Evolutionary conservation across 2,329 filamentous ascomycete species (phyloP), one percentile per base, ranked within the genome.

Genomic region (Rhinocladiella mackenziei): DNA sequence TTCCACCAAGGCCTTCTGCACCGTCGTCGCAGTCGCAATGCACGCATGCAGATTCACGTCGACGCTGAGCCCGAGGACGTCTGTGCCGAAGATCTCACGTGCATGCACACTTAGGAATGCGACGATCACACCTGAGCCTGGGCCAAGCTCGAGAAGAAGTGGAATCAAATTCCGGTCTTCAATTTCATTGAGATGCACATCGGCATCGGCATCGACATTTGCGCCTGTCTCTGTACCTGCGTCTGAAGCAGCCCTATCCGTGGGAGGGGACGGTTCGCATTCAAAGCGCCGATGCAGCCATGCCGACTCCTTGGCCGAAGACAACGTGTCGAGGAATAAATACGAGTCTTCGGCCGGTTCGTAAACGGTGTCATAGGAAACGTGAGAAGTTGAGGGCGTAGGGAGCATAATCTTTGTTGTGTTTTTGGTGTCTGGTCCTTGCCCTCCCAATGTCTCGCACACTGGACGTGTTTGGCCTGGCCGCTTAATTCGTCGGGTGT

Each of bases 321-420:
- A 91, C 32, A 98, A 76, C 0, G 89, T 94, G 68, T 98, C 91
- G 20, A 98, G 79, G 36, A 98, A 77, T 32, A 98, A 78, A 62
- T 88, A 98, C 4, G 89, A 96, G 70, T 98, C 92, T 67, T 98
- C 92, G 8, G 91, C 84, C 25, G 92, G 92, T 62, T 96, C 89
- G 68, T 98, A 98, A 56, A 97, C 83, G 43, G 84, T 81, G 64
- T 86, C 79, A 67, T 89, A 94, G 42, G 84, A 79, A 48, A 97
- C 86, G 69, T 98, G 92, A 15, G 86, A 86, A 2, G 92, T 98
- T 45, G 87, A 86, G 10, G 92, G 92, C 1, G 92, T 98, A 7
- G 91, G 89, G 19, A 98, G 79, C 89, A 96, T 95, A 11, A 9
- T 33, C n/a, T 7, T 26, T n/a, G n/a, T n/a, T n/a, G n/a, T n/a